Evolutionary conservation across 2,329 filamentous ascomycete species (phyloP).

Genomic region (Keithomyces neogunnii): DNA sequence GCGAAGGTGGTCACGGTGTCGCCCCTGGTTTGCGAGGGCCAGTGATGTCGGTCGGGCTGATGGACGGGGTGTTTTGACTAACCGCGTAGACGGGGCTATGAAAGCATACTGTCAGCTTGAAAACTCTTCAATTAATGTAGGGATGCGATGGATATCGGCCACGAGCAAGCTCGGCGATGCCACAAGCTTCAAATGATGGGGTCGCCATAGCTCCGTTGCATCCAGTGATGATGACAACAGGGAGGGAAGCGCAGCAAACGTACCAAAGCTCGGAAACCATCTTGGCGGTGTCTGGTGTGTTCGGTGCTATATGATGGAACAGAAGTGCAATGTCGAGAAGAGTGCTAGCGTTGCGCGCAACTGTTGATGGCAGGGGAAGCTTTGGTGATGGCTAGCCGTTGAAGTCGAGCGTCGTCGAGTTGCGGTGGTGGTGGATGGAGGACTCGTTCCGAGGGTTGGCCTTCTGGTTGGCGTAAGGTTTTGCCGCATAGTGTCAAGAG

Average conservation of each 20-base stretch:
- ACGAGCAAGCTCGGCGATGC: conserved; percentile 13
- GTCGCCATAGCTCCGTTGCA: conserved; percentile 12
- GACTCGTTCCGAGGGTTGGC: conserved; percentile 29
- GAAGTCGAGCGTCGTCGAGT: conserved; percentile 13
- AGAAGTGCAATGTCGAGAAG: conserved; percentile 2
- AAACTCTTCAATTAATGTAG: conserved; percentile 3
- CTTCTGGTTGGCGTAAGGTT: conserved; percentile 31
- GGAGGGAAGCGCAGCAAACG: conserved; percentile 34
- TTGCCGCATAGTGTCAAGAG: conserved; percentile 22
- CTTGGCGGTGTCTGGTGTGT: conserved; percentile 33
- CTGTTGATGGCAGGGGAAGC: conserved; percentile 13
- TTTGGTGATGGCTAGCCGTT: conserved; percentile 17
- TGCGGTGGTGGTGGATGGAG: conserved; percentile 26
- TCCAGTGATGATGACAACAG: conserved; percentile 18
- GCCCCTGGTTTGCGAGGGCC: conserved; percentile 10
- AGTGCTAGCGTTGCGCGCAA: conserved; percentile 2
- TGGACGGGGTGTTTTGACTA: conserved; percentile 45
- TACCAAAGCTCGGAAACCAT: conserved; percentile 82
- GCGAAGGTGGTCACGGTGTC: conserved; percentile 11
- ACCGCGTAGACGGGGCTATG: conserved; percentile 95
- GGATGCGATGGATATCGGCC: not conserved
- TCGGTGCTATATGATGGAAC: conserved; percentile 9
- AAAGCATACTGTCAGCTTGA: conserved; percentile 33
- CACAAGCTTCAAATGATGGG: conserved; percentile 21
- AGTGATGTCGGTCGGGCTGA: conserved; percentile 22